These are phyloP conservation scores for Exophiala oligosperma DNA, from an alignment of 2,329 filamentous ascomycete genomes.

Conservation along the genomic window DNA sequence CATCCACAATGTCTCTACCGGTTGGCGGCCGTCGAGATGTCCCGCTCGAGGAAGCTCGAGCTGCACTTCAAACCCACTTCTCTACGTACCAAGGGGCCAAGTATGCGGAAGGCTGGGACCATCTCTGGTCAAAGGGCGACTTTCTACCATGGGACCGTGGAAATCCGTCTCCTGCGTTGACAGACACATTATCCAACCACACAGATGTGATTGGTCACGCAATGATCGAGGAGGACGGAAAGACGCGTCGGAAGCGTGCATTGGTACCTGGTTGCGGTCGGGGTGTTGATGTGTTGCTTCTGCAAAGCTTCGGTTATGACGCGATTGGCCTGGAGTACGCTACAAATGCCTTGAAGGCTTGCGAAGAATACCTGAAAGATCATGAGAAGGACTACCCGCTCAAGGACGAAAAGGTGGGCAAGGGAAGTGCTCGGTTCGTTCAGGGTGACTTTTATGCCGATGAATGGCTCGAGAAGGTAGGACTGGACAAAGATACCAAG, in stretches of 20 bases:
- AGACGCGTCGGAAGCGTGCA: conserved; percentile 51
- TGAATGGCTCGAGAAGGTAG: conserved; percentile 41
- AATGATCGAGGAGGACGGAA: conserved; percentile 40
- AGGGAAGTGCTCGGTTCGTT: conserved; percentile 42
- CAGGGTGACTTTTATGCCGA: conserved; percentile 48
- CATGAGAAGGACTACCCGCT: conserved; percentile 37
- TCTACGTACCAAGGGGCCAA: conserved; percentile 39
- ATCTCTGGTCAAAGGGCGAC: conserved; percentile 55
- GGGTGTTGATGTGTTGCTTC: conserved; percentile 76
- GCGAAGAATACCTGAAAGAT: conserved; percentile 36
- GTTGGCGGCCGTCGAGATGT: conserved; percentile 4
- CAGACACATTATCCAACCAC: conserved; percentile 50
- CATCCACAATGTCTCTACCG: neutral
- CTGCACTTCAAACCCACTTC: conserved; percentile 39
- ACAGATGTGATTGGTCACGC: conserved; percentile 39
- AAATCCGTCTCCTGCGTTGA: conserved; percentile 59
- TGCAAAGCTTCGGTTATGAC: conserved; percentile 75
- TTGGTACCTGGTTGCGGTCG: conserved; percentile 80
- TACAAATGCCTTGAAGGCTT: conserved; percentile 45
- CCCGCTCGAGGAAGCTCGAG: conserved; percentile 23
- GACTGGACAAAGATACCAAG: conserved; percentile 33
- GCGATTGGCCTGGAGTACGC: conserved; percentile 72
- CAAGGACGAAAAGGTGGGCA: conserved; percentile 37
- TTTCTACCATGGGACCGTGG: conserved; percentile 61
- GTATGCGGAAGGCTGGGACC: conserved; percentile 53